phyloP scores from a whole-genome alignment of 1,139 yeast genomes.

The Hyphopichia buzzinii region DNA sequence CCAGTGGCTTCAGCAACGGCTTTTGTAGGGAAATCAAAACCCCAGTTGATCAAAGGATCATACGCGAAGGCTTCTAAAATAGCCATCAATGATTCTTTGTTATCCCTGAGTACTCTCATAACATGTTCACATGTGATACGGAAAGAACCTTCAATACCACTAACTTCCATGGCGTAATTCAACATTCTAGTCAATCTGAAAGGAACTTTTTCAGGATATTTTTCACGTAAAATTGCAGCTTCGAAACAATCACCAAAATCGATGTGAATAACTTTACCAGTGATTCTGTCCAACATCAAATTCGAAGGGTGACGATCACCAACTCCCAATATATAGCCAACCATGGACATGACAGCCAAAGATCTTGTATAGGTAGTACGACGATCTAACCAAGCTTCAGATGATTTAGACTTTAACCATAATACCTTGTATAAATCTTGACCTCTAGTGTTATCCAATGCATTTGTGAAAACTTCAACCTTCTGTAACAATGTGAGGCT shows the following conservation, averaged over 20 bases:
- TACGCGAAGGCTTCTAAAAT: constrained; percentile 97
- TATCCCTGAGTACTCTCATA: constrained; percentile 89
- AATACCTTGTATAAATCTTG: constrained; percentile 93
- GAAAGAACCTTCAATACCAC: constrained; percentile 97
- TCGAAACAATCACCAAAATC: constrained; percentile 99
- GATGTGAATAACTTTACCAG: constrained; percentile 95
- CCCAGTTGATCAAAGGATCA: constrained; percentile 99
- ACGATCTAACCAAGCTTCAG: constrained; percentile 97
- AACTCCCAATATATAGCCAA: constrained; percentile 90
- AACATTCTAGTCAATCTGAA: constrained; percentile 96
- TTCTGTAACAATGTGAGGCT: constrained; percentile 83
- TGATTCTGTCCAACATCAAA: constrained; percentile 87
- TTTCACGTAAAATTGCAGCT: constrained; percentile 93
- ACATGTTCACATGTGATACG: constrained; percentile 96
- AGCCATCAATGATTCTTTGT: constrained; percentile 96
- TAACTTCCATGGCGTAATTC: constrained; percentile 97
- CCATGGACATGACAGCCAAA: constrained; percentile 98
- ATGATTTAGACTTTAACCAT: constrained; percentile 94
- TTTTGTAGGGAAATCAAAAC: constrained; percentile 87
- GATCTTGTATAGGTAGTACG: constrained; percentile 96
- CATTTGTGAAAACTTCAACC: constrained; percentile 95
- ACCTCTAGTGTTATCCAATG: constrained; percentile 92
- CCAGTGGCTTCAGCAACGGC: constrained; percentile 75
- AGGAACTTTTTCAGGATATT: constrained; percentile 97
- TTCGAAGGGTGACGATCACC: constrained; percentile 99